phyloP scores from a whole-genome alignment of 805 yeast species.

The Candida krabiensis region DNA sequence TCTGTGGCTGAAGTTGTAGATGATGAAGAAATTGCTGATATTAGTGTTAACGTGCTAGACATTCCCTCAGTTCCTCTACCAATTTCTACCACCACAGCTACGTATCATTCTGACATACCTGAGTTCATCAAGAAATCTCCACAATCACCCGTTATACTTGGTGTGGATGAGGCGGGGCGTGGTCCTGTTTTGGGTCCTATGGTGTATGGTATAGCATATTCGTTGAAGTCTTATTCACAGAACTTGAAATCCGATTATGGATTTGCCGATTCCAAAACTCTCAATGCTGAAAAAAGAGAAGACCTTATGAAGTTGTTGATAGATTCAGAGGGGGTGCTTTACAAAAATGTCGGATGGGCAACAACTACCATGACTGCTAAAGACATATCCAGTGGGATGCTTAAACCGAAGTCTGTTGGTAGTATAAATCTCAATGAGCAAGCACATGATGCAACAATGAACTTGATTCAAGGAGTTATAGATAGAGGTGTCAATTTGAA shows the following conservation, averaged over 20 bases:
- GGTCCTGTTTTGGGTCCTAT: conserved; percentile 98
- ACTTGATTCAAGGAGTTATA: conserved; percentile 64
- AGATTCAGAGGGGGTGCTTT: conserved; percentile 45
- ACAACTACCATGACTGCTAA: conserved; percentile 81
- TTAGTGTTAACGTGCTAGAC: conserved; percentile 7
- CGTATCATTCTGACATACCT: conserved; percentile 55
- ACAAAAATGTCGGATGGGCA: conserved; percentile 78
- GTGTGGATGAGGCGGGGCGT: conserved; percentile 98
- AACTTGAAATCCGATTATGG: conserved; percentile 57
- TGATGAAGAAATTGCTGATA: neutral
- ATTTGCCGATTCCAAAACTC: conserved; percentile 90
- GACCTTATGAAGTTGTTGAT: conserved; percentile 55
- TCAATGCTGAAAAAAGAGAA: conserved; percentile 71
- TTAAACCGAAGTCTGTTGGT: conserved; percentile 57
- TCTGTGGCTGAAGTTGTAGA: conserved; percentile 46
- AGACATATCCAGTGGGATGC: conserved; percentile 89
- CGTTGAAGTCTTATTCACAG: conserved; percentile 52
- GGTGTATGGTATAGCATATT: conserved; percentile 92
- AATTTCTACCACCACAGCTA: conserved; percentile 40
- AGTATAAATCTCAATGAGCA: conserved; percentile 85
- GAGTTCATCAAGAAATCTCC: conserved; percentile 31
- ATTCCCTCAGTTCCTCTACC: conserved; percentile 34
- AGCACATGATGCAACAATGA: conserved; percentile 93
- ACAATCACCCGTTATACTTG: conserved; percentile 55
- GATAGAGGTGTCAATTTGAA: conserved; percentile 60